These are phyloP conservation scores for Pachyrhizus erosus DNA, from an alignment of 306 rosid genomes.

Conservation along the genomic window DNA sequence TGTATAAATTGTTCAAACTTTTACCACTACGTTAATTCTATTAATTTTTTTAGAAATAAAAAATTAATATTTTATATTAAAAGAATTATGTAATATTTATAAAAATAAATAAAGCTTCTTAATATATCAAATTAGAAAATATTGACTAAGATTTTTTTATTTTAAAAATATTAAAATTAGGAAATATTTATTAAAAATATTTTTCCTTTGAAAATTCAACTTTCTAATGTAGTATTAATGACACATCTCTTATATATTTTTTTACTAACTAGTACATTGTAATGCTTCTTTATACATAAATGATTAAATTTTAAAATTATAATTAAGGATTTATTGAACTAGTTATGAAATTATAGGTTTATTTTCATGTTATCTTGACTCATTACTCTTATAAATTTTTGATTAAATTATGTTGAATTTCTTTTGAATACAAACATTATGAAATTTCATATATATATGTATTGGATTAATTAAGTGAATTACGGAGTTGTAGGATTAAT, in stretches of 20 bases:
- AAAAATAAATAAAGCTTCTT: background rate
- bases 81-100: background rate
- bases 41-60: too few species aligned
- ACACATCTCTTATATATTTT: background rate
- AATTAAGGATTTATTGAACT: background rate
- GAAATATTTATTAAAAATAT: background rate
- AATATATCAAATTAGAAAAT: background rate
- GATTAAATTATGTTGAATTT: background rate
- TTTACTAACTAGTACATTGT: background rate
- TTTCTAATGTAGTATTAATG: background rate
- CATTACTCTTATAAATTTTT: background rate
- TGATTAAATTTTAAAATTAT: background rate
- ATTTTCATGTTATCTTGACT: background rate
- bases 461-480: background rate
- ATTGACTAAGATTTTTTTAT: background rate
- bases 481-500: background rate
- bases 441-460: background rate
- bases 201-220: background rate
- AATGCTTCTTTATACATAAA: too few species aligned
- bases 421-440: background rate
- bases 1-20: too few species aligned
- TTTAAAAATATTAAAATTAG: background rate
- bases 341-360: background rate
- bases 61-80: background rate
- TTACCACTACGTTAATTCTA: too few species aligned